A percentile compares a stretch with the other conserved stretches of the same genome.
Evolutionary conservation across 2,329 filamentous ascomycete species (phyloP).

Genomic region (Sarocladiaceae sp.): DNA sequence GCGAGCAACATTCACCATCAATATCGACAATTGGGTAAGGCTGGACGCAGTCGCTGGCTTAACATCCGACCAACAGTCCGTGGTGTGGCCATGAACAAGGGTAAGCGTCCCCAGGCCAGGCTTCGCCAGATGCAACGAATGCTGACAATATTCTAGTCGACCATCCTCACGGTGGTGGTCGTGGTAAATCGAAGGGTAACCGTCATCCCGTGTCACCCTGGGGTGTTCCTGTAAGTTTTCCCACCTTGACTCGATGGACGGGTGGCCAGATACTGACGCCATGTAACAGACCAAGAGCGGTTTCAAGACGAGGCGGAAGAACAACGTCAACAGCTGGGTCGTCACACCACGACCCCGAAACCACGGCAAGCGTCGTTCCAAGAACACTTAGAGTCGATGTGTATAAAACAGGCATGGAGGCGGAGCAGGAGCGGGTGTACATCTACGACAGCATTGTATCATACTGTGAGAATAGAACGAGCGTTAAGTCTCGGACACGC

Average conservation of each 20-base stretch:
- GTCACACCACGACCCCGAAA: slow-evolving; percentile 81
- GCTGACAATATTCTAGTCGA: slow-evolving; percentile 52
- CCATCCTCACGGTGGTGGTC: slow-evolving; percentile 97
- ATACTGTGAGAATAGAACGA: slow-evolving; percentile 8
- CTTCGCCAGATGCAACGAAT: neutral
- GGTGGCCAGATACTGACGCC: slow-evolving; percentile 23
- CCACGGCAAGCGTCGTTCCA: slow-evolving; percentile 80
- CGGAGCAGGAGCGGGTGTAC: neutral
- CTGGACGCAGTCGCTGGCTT: slow-evolving; percentile 87
- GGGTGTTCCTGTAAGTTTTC: slow-evolving; percentile 78
- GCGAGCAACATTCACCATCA: slow-evolving; percentile 92
- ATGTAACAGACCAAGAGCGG: slow-evolving; percentile 65
- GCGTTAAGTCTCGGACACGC: neutral
- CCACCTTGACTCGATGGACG: neutral
- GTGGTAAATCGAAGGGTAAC: slow-evolving; percentile 99
- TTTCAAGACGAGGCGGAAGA: slow-evolving; percentile 86
- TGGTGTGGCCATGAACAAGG: slow-evolving; percentile 98
- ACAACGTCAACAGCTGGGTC: slow-evolving; percentile 89
- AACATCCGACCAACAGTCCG: slow-evolving; percentile 93
- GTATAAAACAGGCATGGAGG: neutral
- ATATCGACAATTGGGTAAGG: slow-evolving; percentile 89
- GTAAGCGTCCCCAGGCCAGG: slow-evolving; percentile 40
- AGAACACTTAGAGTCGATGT: slow-evolving; percentile 30
- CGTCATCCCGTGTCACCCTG: slow-evolving; percentile 92
- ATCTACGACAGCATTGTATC: slow-evolving; percentile 3